Percentiles rank a stretch among this genome's conserved stretches.
These are phyloP conservation scores for Kwoniella europaea DNA, from an alignment of 768 basidiomycete genomes.

Conservation along the genomic window DNA sequence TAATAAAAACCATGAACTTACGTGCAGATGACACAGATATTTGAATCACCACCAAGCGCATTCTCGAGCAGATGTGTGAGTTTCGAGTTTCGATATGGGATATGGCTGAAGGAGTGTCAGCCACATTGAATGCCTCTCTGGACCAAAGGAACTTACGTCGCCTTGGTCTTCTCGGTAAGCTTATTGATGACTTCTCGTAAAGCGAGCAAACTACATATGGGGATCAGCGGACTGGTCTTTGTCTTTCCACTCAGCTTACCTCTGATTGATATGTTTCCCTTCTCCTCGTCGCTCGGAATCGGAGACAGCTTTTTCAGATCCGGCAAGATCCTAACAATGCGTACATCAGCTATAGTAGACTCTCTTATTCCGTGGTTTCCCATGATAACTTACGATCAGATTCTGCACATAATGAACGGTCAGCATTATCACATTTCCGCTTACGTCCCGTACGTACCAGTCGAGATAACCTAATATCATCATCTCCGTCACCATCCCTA, in stretches of 20 bases:
- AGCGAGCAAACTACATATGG: conserved; percentile 45
- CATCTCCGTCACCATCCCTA: conserved; percentile 44
- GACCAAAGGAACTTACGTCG: conserved; percentile 28
- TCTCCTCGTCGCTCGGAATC: conserved; percentile 56
- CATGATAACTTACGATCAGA: conserved; percentile 16
- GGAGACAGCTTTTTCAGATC: conserved; percentile 58
- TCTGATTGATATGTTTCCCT: conserved; percentile 59
- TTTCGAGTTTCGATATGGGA: conserved; percentile 59
- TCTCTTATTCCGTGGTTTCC: conserved; percentile 4
- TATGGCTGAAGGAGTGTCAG: conserved; percentile 34
- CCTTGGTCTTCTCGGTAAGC: conserved; percentile 52
- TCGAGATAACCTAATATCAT: conserved; percentile 53
- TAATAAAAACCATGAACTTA: conserved; percentile 22
- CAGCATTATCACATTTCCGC: not conserved
- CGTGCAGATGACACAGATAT: conserved; percentile 60
- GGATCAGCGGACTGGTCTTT: not conserved
- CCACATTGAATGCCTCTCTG: not conserved
- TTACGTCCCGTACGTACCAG: conserved; percentile 33
- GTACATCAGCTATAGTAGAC: not conserved
- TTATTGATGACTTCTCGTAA: conserved; percentile 55
- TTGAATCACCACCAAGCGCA: conserved; percentile 57
- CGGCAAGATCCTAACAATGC: conserved; percentile 53
- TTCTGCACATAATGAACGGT: conserved; percentile 3
- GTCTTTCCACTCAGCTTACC: conserved; percentile 27
- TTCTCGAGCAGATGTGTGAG: conserved; percentile 58